A percentile compares a stretch with the other conserved stretches of the same genome.
phyloP scores from a whole-genome alignment of 805 yeast genomes.

The Alloascoidea hylecoeti region DNA sequence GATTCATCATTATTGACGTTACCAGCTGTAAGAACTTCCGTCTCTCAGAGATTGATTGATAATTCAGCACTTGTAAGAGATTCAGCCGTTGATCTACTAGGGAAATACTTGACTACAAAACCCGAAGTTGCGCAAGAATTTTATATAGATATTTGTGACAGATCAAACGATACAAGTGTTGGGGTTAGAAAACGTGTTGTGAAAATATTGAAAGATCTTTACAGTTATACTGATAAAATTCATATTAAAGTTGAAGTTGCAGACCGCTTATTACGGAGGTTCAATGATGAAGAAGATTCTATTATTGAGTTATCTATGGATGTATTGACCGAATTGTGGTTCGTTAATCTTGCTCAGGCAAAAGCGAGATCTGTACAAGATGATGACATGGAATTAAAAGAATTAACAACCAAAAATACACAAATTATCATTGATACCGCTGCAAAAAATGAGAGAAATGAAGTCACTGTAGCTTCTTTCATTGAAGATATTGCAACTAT shows the following conservation, averaged over 20 bases:
- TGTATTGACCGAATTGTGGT: slow-evolving; percentile 24
- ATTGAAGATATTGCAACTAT: slow-evolving; percentile 17
- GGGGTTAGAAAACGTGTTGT: slow-evolving; percentile 53
- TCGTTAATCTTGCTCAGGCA: slow-evolving; percentile 10
- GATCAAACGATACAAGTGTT: slow-evolving; percentile 43
- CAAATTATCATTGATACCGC: slow-evolving; percentile 1
- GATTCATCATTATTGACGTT: slow-evolving; percentile 37
- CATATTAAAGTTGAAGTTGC: slow-evolving; percentile 25
- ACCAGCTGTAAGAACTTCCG: slow-evolving; percentile 34
- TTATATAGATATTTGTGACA: slow-evolving; percentile 31
- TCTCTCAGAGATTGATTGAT: slow-evolving; percentile 39
- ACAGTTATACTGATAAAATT: slow-evolving; percentile 18
- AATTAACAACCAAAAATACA: background rate
- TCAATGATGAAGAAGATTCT: slow-evolving; percentile 59
- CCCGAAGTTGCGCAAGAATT: slow-evolving; percentile 33
- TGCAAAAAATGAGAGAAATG: slow-evolving; percentile 2
- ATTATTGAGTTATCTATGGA: slow-evolving; percentile 27
- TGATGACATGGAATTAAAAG: background rate
- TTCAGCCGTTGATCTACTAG: slow-evolving; percentile 57
- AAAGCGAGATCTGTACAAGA: background rate
- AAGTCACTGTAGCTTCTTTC: slow-evolving; percentile 4
- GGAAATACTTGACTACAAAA: slow-evolving; percentile 26
- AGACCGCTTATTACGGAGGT: slow-evolving; percentile 34
- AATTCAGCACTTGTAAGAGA: slow-evolving; percentile 62
- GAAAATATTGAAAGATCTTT: slow-evolving; percentile 34